These are phyloP conservation scores for Ophiostoma quercus DNA, from an alignment of 2,329 filamentous ascomycete genomes.

Conservation along the genomic window DNA sequence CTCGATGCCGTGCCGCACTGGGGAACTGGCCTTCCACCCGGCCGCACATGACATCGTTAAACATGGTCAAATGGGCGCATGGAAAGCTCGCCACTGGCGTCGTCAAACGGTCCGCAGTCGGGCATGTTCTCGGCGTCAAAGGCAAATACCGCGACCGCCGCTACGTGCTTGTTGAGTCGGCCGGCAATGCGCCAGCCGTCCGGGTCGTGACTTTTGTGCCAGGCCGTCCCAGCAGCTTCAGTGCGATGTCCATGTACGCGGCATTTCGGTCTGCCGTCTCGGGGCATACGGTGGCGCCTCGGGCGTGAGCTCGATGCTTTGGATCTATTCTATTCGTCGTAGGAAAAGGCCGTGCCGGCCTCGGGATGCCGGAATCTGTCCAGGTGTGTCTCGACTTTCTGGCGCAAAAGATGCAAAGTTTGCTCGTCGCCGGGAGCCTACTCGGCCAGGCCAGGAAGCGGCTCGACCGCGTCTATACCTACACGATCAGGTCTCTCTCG, in stretches of 20 bases:
- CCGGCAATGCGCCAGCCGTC: not conserved
- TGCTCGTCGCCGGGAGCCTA: not conserved
- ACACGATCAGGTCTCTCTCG: not conserved
- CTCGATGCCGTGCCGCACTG: not conserved
- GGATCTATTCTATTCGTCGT: not conserved
- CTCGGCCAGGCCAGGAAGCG: not conserved
- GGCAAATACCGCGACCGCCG: not conserved
- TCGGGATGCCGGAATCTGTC: not conserved
- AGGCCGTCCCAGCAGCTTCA: not conserved
- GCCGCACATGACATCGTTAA: not conserved
- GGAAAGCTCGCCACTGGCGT: not conserved
- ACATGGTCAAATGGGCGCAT: not conserved
- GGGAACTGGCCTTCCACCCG: not conserved
- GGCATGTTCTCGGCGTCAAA: not conserved
- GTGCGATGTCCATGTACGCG: not conserved
- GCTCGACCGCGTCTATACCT: not conserved
- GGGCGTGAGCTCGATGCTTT: not conserved
- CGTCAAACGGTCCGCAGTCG: no score
- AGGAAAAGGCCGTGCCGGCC: not conserved
- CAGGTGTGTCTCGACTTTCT: not conserved
- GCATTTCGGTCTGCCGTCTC: not conserved
- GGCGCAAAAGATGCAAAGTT: not conserved
- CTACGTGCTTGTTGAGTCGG: not conserved
- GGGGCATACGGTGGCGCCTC: not conserved
- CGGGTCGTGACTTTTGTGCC: no score